Percentiles rank a stretch among this genome's conserved stretches.
These are phyloP conservation scores for Jacaranda mimosifolia DNA, from an alignment of 257 asterid genomes.

Conservation along the genomic window DNA sequence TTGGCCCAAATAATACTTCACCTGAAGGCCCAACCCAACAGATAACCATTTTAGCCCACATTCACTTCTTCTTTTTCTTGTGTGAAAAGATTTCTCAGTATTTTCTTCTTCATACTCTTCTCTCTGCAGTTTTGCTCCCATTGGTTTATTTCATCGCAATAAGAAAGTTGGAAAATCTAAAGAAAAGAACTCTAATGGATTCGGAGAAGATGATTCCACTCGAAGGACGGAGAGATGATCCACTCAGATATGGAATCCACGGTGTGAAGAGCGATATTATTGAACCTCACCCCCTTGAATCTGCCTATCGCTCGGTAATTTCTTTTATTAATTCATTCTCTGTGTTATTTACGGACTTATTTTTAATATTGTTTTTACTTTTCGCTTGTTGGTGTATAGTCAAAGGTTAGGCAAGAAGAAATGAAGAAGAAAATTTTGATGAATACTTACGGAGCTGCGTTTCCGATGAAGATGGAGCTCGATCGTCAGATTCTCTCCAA, in stretches of 20 bases:
- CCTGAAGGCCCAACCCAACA: neutral
- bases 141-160: neutral
- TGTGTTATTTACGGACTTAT: neutral
- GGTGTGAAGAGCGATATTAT: slow-evolving; percentile 71
- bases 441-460: slow-evolving; percentile 56
- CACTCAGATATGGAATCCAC: slow-evolving; percentile 60
- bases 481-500: slow-evolving; percentile 59
- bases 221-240: slow-evolving; percentile 47
- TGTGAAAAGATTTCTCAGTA: slow-evolving; percentile 26
- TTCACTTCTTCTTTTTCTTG: slow-evolving; percentile 15
- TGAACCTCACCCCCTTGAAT: slow-evolving; percentile 68
- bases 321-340: neutral
- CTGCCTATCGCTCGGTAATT: slow-evolving; percentile 53
- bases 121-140: neutral
- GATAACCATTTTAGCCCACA: neutral
- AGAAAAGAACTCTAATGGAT: slow-evolving; percentile 38
- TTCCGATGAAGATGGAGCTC: slow-evolving; percentile 64
- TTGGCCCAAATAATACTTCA: neutral
- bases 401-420: slow-evolving; percentile 47
- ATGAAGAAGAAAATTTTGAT: slow-evolving; percentile 46
- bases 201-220: slow-evolving; percentile 42
- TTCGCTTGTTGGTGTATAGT: slow-evolving; percentile 42
- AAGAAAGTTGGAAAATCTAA: neutral
- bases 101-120: neutral
- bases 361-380: neutral